Evolutionary conservation across 2,329 filamentous ascomycete genomes (phyloP), one percentile per base, ranked within the genome.

Genomic region (Pyrenochaeta sp.): DNA sequence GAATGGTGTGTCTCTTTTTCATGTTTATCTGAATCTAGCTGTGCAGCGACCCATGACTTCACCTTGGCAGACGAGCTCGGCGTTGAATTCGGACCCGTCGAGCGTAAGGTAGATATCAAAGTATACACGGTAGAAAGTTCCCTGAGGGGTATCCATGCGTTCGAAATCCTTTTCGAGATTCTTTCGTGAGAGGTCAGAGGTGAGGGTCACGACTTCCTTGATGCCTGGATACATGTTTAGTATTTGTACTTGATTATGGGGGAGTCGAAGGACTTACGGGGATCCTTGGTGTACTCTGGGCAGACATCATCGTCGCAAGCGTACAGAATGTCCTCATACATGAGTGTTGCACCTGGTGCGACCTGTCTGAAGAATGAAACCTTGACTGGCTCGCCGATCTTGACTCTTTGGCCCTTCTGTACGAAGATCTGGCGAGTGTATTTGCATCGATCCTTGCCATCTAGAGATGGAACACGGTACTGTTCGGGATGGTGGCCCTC

Each of bases 81-180:
- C 95, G 70, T 95, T 98, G 83, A 99, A 98, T 78, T 99, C 95
- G 51, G 92, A 96, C 24, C 95, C 95, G 73, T 99, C 95, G 15
- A 99, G 89, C 0, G 95, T 98, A 65, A 99, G 80, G 79, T 79
- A 90, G 73, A 94, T 85, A 72, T 94, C 91, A 65, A 82, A 82
- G 78, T 91, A 91, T 50, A 92, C 88, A 50, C 85, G 80, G 69
- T 85, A 80, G 30, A 90, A 69, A 81, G 86, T 68, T 76, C 95
- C 95, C 78, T 99, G 94, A 5, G 95, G 93, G 1, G 95, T 98
- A 77, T 98, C 95, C 95, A 98, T 98, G 75, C 95, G 89, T 81
- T 99, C 95, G 73, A 99, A 99, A 78, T 99, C 95, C 81, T 97
- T 98, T 79, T 99, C 95, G 12, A 99, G 89, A 77, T 98, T 98